phyloP scores from a whole-genome alignment of 2,329 filamentous ascomycete genomes.

The Aspergillus carbonarius region DNA sequence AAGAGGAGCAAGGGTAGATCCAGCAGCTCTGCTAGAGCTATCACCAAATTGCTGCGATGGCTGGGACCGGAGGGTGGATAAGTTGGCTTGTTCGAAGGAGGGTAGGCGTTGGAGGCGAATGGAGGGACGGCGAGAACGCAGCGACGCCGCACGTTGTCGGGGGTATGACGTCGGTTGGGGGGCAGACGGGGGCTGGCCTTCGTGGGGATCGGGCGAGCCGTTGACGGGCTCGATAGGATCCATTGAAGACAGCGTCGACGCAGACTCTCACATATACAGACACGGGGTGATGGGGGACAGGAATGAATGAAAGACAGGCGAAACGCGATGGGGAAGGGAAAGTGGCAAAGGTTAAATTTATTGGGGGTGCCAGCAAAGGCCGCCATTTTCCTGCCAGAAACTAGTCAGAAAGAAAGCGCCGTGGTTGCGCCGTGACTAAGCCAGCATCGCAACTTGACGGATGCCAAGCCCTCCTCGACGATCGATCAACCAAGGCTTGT shows the following conservation, averaged over 20 bases:
- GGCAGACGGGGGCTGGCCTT: constrained; percentile 14
- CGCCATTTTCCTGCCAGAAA: no score
- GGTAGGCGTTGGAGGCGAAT: constrained; percentile 29
- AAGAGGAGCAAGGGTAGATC: not conserved
- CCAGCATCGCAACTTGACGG: not conserved
- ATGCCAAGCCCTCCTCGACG: not conserved
- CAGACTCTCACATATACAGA: constrained; percentile 2
- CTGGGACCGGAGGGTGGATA: not conserved
- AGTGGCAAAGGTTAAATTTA: constrained; percentile 2
- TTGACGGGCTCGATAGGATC: constrained; percentile 39
- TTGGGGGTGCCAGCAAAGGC: not conserved
- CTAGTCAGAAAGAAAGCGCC: not conserved
- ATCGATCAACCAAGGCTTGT: not conserved
- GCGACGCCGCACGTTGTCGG: constrained; percentile 25
- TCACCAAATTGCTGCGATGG: constrained; percentile 4
- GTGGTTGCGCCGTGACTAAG: constrained; percentile 5
- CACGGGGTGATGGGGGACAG: not conserved
- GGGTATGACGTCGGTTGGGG: constrained; percentile 21
- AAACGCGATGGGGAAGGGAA: not conserved
- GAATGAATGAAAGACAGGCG: not conserved
- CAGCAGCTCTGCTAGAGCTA: constrained; percentile 7
- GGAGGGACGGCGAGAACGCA: constrained; percentile 31
- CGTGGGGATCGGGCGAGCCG: constrained; percentile 19
- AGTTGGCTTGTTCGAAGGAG: constrained; percentile 13
- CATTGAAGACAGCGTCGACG: constrained; percentile 24